These are phyloP conservation scores for Starmerella floris DNA, from an alignment of 805 yeast species.

Conservation along the genomic window DNA sequence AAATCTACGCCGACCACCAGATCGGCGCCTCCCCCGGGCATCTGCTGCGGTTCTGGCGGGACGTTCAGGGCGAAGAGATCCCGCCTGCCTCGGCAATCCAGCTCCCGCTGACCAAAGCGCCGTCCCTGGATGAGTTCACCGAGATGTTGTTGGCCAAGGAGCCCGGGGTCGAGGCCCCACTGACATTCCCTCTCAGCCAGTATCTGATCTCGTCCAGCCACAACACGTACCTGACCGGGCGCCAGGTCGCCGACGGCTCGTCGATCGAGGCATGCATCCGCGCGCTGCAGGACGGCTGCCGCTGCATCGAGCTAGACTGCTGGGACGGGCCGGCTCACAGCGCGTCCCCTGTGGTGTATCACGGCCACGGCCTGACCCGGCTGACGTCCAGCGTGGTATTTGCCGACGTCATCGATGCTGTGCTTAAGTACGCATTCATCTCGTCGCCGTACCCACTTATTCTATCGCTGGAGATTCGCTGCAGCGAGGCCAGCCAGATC, in stretches of 20 bases:
- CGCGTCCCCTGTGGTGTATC: conserved; percentile 66
- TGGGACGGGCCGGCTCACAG: conserved; percentile 69
- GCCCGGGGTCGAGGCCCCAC: conserved; percentile 5
- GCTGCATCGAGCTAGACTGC: conserved; percentile 87
- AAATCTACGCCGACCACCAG: conserved; percentile 35
- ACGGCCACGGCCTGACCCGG: conserved; percentile 48
- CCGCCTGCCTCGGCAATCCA: conserved; percentile 4
- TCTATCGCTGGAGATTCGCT: conserved; percentile 72
- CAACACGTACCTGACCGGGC: conserved; percentile 78
- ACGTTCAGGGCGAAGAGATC: conserved; percentile 9
- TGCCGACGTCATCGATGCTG: conserved; percentile 52
- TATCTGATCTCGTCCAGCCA: conserved; percentile 89
- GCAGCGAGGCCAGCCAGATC: conserved; percentile 55
- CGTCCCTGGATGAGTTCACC: conserved; percentile 28
- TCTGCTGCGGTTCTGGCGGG: conserved; percentile 6
- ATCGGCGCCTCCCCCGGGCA: conserved; percentile 8
- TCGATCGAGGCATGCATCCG: conserved; percentile 82
- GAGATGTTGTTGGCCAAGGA: conserved; percentile 27
- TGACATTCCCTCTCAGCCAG: conserved; percentile 59
- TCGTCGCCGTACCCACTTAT: conserved; percentile 76
- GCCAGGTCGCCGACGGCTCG: conserved; percentile 76
- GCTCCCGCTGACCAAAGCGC: conserved; percentile 10
- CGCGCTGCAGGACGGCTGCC: conserved; percentile 80
- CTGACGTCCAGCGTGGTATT: conserved; percentile 65
- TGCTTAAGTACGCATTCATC: conserved; percentile 79